phyloP scores from a whole-genome alignment of 257 asterid species.

The Gentiana macrophylla region DNA sequence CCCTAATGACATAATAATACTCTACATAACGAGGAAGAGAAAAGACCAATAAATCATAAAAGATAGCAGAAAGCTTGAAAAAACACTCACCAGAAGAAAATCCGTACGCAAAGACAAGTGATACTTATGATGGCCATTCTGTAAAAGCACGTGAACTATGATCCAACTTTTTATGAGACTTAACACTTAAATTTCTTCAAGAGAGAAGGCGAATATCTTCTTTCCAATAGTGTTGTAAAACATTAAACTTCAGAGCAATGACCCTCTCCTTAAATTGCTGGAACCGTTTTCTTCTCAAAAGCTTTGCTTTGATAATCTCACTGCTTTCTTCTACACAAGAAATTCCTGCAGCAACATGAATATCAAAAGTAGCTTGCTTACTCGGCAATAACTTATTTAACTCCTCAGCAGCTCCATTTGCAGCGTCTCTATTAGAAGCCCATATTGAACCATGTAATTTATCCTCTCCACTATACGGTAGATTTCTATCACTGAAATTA shows the following conservation, averaged over 20 bases:
- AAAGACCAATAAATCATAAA: background rate
- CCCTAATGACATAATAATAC: too few species aligned
- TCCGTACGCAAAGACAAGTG: constrained; percentile 49
- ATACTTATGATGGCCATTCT: constrained; percentile 31
- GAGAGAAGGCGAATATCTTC: constrained; percentile 50
- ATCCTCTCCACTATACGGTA: constrained; percentile 15
- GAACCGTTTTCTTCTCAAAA: constrained; percentile 33
- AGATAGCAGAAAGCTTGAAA: background rate
- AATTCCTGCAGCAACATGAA: constrained; percentile 17
- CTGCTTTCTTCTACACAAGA: constrained; percentile 22
- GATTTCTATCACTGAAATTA: background rate
- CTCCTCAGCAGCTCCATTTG: constrained; percentile 35
- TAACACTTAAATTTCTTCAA: constrained; percentile 41
- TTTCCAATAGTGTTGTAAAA: constrained; percentile 70
- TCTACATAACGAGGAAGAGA: too few species aligned
- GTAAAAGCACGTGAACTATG: constrained; percentile 31
- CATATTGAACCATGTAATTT: constrained; percentile 27
- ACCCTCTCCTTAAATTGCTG: constrained; percentile 56
- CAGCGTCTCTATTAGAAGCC: constrained; percentile 46
- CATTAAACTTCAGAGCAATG: constrained; percentile 51
- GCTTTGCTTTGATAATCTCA: constrained; percentile 31
- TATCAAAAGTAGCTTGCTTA: constrained; percentile 23
- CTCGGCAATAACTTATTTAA: constrained; percentile 46
- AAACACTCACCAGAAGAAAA: constrained; percentile 37
- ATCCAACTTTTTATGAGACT: constrained; percentile 72